phyloP scores from a whole-genome alignment of 768 basidiomycete species.

The Wakefieldia striispora region DNA sequence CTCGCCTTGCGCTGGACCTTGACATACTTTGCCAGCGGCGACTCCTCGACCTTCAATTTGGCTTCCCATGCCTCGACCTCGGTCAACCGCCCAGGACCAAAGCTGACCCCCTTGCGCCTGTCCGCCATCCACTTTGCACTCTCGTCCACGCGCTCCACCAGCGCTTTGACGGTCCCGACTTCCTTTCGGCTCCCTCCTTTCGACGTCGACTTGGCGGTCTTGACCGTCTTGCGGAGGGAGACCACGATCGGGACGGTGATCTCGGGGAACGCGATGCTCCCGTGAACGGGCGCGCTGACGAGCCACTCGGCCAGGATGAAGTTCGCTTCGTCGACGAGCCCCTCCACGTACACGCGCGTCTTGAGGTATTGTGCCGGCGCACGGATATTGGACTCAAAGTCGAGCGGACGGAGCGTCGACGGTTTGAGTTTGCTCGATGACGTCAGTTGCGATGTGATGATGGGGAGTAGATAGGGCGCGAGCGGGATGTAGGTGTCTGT shows the following conservation, averaged over 20 bases:
- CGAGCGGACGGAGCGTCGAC: conserved; percentile 83
- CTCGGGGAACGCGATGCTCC: conserved; percentile 93
- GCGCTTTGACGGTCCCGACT: conserved; percentile 59
- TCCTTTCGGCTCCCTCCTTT: conserved; percentile 48
- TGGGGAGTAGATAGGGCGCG: conserved; percentile 81
- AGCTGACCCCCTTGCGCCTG: conserved; percentile 64
- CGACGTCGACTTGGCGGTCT: conserved; percentile 48
- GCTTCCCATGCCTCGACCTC: conserved; percentile 77
- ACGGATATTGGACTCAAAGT: conserved; percentile 84
- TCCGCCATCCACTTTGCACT: conserved; percentile 76
- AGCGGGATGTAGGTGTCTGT: conserved; percentile 87
- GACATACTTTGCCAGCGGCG: conserved; percentile 80
- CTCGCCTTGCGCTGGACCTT: conserved; percentile 78
- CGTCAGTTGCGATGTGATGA: conserved; percentile 73
- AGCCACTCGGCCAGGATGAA: conserved; percentile 85
- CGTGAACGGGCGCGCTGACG: conserved; percentile 64
- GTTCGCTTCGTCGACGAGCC: conserved; percentile 74
- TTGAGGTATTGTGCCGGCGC: conserved; percentile 85
- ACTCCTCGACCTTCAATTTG: conserved; percentile 56
- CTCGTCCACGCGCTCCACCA: conserved; percentile 88
- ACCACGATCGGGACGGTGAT: conserved; percentile 76
- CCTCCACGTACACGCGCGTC: conserved; percentile 84
- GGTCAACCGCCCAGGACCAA: conserved; percentile 68
- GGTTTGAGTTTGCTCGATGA: conserved; percentile 72
- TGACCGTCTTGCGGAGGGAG: conserved; percentile 70